Percentiles rank a stretch among this genome's conserved stretches.
phyloP scores from a whole-genome alignment of 2,329 filamentous ascomycete species.

The Alternaria burnsii region DNA sequence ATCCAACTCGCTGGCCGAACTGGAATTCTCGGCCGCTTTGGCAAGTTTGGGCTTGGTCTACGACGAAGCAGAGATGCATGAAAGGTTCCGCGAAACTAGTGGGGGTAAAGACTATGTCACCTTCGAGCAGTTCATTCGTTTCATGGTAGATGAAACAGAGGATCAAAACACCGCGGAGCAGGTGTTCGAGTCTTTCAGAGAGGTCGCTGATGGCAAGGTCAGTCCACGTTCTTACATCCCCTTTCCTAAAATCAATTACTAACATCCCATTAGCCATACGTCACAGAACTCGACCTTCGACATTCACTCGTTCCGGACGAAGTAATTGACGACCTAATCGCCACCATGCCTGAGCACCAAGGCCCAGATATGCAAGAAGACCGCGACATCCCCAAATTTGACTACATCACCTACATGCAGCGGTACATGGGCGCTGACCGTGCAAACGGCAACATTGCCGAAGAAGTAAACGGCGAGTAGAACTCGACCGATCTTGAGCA shows the following conservation, averaged over 20 bases:
- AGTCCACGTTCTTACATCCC: conserved; percentile 28
- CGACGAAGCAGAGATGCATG: conserved; percentile 97
- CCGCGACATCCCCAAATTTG: conserved; percentile 84
- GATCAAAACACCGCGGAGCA: conserved; percentile 99
- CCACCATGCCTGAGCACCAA: conserved; percentile 83
- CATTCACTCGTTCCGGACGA: conserved; percentile 97
- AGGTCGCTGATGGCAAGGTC: conserved; percentile 95
- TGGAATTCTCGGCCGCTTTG: conserved; percentile 94
- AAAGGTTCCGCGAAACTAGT: conserved; percentile 89
- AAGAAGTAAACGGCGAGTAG: conserved; percentile 36
- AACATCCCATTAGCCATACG: conserved; percentile 71
- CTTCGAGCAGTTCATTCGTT: conserved; percentile 98
- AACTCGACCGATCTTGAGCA: conserved; percentile 16
- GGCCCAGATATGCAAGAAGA: conserved; percentile 89
- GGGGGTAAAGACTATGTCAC: conserved; percentile 81
- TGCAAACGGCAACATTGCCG: conserved; percentile 34
- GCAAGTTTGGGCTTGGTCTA: conserved; percentile 96
- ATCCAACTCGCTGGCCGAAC: conserved; percentile 86
- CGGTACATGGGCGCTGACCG: conserved; percentile 59
- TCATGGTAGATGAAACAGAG: conserved; percentile 99
- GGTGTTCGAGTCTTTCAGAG: conserved; percentile 96
- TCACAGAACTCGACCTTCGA: conserved; percentile 94
- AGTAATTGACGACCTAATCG: conserved; percentile 89
- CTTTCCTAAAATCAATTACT: conserved; percentile 7
- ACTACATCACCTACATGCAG: conserved; percentile 98